A percentile compares a stretch with the other conserved stretches of the same genome.
phyloP scores from a whole-genome alignment of 106 monocot genomes.

The Ottelia alismoides region DNA sequence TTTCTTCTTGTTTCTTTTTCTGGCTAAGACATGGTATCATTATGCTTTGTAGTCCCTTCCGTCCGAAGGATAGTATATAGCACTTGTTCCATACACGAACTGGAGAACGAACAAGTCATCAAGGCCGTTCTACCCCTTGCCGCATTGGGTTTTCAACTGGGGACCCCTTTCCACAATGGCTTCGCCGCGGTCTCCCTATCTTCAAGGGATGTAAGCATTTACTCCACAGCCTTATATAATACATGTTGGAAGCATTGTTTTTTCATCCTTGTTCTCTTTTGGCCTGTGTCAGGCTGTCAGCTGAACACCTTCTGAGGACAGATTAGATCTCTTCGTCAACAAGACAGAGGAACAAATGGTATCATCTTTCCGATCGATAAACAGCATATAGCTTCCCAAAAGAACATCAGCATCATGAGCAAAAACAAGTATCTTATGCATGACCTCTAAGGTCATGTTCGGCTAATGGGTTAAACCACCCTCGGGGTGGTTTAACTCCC shows the following conservation, averaged over 20 bases:
- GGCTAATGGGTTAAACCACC: too few relatives aligned
- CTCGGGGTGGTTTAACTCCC: too few relatives aligned
- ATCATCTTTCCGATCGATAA: too few relatives aligned
- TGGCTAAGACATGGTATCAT: too few relatives aligned
- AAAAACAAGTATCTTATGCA: too few relatives aligned
- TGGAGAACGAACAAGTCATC: constrained; percentile 88
- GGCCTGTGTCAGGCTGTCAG: constrained; percentile 34
- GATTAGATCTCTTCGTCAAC: constrained; percentile 79
- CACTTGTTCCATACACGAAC: constrained; percentile 80
- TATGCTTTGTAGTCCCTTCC: constrained; percentile 44
- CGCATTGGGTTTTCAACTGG: constrained; percentile 52
- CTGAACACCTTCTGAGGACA: constrained; percentile 61
- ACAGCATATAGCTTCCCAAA: too few relatives aligned
- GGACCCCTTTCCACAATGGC: constrained; percentile 72
- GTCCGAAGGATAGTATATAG: constrained; percentile 87
- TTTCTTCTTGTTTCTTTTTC: too few relatives aligned
- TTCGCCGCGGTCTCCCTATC: constrained; percentile 72
- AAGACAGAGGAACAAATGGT: too few relatives aligned
- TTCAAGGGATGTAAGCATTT: constrained; percentile 50
- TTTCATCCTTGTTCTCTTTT: neutral
- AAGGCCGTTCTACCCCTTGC: constrained; percentile 67
- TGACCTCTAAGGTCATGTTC: too few relatives aligned
- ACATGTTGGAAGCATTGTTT: too few relatives aligned
- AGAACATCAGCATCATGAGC: too few relatives aligned
- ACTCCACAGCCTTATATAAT: too few relatives aligned